These are phyloP conservation scores for Solanum lignicaule DNA, from an alignment of 257 asterid genomes.

Conservation along the genomic window DNA sequence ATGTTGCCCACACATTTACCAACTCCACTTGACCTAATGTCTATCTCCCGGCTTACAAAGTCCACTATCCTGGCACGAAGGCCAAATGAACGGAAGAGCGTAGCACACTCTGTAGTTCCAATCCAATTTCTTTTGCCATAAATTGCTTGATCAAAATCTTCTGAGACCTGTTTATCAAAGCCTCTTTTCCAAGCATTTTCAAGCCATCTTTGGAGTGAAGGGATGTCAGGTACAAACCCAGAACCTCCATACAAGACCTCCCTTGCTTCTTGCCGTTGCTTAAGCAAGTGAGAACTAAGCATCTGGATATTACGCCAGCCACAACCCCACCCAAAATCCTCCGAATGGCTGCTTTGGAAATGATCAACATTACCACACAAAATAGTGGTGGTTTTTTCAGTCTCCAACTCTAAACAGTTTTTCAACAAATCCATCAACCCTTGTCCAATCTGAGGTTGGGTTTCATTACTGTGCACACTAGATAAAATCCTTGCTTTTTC, in stretches of 20 bases:
- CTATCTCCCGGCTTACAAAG: constrained; percentile 38
- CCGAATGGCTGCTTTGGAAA: constrained; percentile 44
- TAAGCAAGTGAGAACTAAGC: constrained; percentile 83
- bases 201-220: constrained; percentile 78
- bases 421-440: constrained; percentile 47
- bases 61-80: constrained; percentile 79
- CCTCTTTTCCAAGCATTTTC: constrained; percentile 85
- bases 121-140: constrained; percentile 71
- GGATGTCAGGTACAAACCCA: constrained; percentile 66
- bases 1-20: constrained; percentile 16
- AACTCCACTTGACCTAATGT: background rate
- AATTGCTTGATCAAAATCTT: constrained; percentile 49
- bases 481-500: constrained; percentile 23
- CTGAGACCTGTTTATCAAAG: constrained; percentile 57
- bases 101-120: constrained; percentile 89
- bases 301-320: constrained; percentile 98
- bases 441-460: constrained; percentile 26
- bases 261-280: constrained; percentile 46
- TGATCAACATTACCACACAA: constrained; percentile 72
- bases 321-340: constrained; percentile 89
- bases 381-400: constrained; percentile 31
- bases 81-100: constrained; percentile 81
- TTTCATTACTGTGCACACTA: constrained; percentile 32
- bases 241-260: constrained; percentile 65
- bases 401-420: constrained; percentile 57